A percentile compares a stretch with the other conserved stretches of the same genome.
These are phyloP conservation scores for Cyathus striatus DNA, from an alignment of 768 basidiomycete species.

Conservation along the genomic window DNA sequence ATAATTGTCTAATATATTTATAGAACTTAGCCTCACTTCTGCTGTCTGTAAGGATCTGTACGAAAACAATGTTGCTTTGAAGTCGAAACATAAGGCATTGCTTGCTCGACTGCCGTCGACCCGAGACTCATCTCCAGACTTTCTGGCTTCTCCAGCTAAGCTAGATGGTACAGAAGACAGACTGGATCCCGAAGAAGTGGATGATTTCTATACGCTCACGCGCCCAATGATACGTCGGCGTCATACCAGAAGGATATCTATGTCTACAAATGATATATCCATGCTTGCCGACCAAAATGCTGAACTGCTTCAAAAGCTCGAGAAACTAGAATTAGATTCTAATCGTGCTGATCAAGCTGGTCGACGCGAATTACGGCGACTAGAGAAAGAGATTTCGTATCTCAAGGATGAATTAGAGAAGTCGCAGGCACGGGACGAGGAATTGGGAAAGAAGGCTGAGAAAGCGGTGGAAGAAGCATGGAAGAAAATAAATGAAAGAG, in stretches of 20 bases:
- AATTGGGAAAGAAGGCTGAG: constrained; percentile 60
- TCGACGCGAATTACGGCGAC: constrained; percentile 58
- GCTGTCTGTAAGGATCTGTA: constrained; percentile 66
- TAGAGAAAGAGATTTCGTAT: constrained; percentile 77
- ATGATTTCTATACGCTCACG: constrained; percentile 15
- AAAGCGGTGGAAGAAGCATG: constrained; percentile 36
- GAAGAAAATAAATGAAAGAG: constrained; percentile 45
- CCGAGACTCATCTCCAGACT: constrained; percentile 21
- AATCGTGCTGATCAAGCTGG: constrained; percentile 61
- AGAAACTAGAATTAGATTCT: constrained; percentile 71
- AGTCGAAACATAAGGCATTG: constrained; percentile 67
- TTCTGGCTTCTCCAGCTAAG: constrained; percentile 20
- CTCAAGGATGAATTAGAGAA: constrained; percentile 74
- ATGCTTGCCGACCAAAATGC: constrained; percentile 79
- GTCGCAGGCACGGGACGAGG: constrained; percentile 65
- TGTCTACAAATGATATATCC: constrained; percentile 65
- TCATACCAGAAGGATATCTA: constrained; percentile 48
- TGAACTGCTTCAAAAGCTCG: constrained; percentile 71
- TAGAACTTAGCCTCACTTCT: constrained; percentile 67
- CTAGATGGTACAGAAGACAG: constrained; percentile 13
- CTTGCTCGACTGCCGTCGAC: constrained; percentile 55
- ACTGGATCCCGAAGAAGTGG: constrained; percentile 25
- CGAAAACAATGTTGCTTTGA: constrained; percentile 62
- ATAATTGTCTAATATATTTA: constrained; percentile 5
- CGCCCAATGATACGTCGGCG: constrained; percentile 18